Evolutionary conservation across 495 filamentous ascomycete species (phyloP).

Genomic region (Aspergillus incahuasiensis): DNA sequence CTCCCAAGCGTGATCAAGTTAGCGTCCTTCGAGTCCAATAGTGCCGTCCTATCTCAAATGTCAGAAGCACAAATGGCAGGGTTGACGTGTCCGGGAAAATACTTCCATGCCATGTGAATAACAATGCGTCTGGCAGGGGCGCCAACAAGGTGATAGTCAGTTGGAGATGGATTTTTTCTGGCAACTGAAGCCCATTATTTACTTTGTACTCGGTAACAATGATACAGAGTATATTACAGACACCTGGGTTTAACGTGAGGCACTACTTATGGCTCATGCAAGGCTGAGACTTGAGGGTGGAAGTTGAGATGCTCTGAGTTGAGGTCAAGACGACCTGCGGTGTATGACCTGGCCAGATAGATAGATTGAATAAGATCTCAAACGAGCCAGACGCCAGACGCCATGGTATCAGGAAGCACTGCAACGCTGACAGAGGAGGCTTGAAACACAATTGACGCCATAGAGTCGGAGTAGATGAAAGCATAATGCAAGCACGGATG

Average conservation of each 20-base stretch:
- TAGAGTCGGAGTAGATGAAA: background rate
- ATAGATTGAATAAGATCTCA: background rate
- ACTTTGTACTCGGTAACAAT: background rate
- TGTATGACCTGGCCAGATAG: background rate
- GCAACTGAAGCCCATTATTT: background rate
- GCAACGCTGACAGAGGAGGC: background rate
- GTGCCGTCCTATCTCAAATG: background rate
- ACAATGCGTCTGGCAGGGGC: background rate
- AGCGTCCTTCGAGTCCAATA: conserved; percentile 3
- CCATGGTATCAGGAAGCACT: background rate
- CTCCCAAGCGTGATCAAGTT: background rate
- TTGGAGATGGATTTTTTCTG: background rate
- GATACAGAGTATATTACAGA: background rate
- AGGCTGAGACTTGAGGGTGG: conserved; percentile 9
- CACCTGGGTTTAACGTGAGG: background rate
- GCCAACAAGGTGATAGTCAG: background rate
- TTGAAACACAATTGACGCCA: background rate
- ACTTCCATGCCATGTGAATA: conserved; percentile 6
- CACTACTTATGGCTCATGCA: conserved; percentile 12
- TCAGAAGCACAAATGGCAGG: background rate
- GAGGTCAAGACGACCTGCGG: background rate
- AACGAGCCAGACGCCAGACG: background rate
- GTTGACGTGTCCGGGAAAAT: conserved; percentile 1
- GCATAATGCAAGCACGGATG: conserved; percentile 9
- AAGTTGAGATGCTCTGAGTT: background rate